Evolutionary conservation across 495 filamentous ascomycete species (phyloP).

Genomic region (Aspergillus hancockii): DNA sequence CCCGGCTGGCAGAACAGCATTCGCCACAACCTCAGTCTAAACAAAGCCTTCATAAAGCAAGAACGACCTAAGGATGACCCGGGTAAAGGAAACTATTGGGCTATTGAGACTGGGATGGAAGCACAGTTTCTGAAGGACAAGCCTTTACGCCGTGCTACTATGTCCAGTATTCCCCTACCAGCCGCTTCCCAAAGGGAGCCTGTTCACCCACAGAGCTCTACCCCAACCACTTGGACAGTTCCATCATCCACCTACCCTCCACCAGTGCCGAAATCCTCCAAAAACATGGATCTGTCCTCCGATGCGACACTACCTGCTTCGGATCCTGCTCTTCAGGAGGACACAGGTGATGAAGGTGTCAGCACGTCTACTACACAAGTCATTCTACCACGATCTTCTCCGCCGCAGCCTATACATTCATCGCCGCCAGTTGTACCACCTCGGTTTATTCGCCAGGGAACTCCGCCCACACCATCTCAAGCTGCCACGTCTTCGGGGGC

Average conservation of each 20-base stretch:
- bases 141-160: constrained; percentile 57
- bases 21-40: constrained; percentile 94
- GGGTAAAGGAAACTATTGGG: constrained; percentile 98
- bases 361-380: constrained; percentile 32
- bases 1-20: constrained; percentile 99
- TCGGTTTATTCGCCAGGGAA: constrained; percentile 63
- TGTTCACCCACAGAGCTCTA: constrained; percentile 30
- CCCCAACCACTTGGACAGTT: constrained; percentile 44
- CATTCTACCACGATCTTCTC: constrained; percentile 54
- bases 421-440: constrained; percentile 82
- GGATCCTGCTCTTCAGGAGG: constrained; percentile 70
- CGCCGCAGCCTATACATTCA: constrained; percentile 70
- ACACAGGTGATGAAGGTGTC: constrained; percentile 52
- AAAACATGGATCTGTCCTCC: constrained; percentile 70
- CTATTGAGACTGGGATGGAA: constrained; percentile 85
- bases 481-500: constrained; percentile 54
- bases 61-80: constrained; percentile 96
- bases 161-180: constrained; percentile 46
- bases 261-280: constrained; percentile 21
- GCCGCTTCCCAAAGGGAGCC: constrained; percentile 37
- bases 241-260: constrained; percentile 31
- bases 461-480: constrained; percentile 71
- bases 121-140: constrained; percentile 87
- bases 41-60: constrained; percentile 96
- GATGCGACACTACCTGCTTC: constrained; percentile 94